Evolutionary conservation across 495 filamentous ascomycete species (phyloP).

Genomic region (Xylaria curta): DNA sequence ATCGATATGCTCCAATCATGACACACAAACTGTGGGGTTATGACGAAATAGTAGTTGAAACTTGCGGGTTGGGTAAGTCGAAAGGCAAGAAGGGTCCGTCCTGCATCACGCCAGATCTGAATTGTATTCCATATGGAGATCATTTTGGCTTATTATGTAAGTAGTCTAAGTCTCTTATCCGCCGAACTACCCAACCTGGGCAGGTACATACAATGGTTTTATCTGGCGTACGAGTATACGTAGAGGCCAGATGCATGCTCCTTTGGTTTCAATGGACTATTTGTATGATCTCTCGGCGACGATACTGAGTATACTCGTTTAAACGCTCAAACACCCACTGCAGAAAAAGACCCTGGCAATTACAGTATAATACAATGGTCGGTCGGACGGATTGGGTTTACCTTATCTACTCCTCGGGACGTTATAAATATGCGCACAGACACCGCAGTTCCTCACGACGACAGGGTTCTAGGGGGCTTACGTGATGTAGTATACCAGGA

Average conservation of each 20-base stretch:
- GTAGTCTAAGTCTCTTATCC: background rate
- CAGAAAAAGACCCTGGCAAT: background rate
- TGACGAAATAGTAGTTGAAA: conserved; percentile 21
- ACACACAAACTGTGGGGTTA: conserved; percentile 4
- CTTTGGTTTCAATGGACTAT: background rate
- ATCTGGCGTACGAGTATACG: background rate
- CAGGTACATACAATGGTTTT: background rate
- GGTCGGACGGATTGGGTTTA: background rate
- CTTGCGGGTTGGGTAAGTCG: conserved; percentile 23
- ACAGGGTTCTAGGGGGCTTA: conserved; percentile 18
- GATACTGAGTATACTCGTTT: background rate
- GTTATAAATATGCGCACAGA: conserved; percentile 10
- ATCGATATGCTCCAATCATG: background rate
- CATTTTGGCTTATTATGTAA: conserved; percentile 7
- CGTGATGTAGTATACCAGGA: background rate
- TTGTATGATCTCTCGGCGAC: background rate
- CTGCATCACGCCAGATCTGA: conserved; percentile 20
- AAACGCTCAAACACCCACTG: background rate
- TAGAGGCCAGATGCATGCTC: background rate
- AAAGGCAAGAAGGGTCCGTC: conserved; percentile 23
- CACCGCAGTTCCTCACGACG: conserved; percentile 5
- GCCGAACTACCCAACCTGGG: background rate
- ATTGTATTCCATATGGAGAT: conserved; percentile 18
- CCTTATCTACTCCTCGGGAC: conserved; percentile 10
- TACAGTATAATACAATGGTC: background rate